These are phyloP conservation scores for Hyaloscypha finlandica DNA, from an alignment of 495 filamentous ascomycete genomes.

Conservation along the genomic window DNA sequence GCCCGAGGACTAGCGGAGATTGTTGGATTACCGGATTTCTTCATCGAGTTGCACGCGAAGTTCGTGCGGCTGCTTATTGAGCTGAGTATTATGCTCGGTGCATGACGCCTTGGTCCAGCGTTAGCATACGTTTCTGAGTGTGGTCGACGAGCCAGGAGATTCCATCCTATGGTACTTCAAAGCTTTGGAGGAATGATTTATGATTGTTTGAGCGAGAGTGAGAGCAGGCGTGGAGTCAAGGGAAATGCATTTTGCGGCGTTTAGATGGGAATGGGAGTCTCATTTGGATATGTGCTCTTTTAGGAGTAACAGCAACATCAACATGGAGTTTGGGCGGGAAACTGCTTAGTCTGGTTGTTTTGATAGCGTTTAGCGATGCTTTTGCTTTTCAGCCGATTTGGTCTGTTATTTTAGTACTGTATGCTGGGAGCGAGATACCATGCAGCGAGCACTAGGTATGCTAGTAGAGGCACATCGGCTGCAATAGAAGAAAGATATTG, in stretches of 20 bases:
- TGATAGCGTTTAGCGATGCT: slow-evolving; percentile 27
- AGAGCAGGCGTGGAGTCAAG: background rate
- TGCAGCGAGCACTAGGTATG: slow-evolving; percentile 1
- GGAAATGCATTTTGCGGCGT: background rate
- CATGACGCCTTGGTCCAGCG: slow-evolving; percentile 1
- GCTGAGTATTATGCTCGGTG: slow-evolving; percentile 39
- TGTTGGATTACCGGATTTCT: slow-evolving; percentile 82
- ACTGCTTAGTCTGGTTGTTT: background rate
- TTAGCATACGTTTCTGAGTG: background rate
- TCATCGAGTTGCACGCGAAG: slow-evolving; percentile 78
- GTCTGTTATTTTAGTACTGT: background rate
- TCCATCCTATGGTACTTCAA: background rate
- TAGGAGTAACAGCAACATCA: background rate
- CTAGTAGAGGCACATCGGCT: background rate
- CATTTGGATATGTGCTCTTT: background rate
- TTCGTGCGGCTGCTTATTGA: slow-evolving; percentile 77
- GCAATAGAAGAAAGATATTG: background rate
- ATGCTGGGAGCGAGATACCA: slow-evolving; percentile 14
- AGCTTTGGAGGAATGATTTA: background rate
- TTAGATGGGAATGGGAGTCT: background rate
- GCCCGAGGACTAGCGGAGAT: slow-evolving; percentile 82
- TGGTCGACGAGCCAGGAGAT: background rate
- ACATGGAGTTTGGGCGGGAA: background rate
- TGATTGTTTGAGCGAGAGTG: background rate
- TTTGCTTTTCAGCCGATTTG: slow-evolving; percentile 10